phyloP scores from a whole-genome alignment of 2,329 filamentous ascomycete genomes.

The Cadophora sp. region DNA sequence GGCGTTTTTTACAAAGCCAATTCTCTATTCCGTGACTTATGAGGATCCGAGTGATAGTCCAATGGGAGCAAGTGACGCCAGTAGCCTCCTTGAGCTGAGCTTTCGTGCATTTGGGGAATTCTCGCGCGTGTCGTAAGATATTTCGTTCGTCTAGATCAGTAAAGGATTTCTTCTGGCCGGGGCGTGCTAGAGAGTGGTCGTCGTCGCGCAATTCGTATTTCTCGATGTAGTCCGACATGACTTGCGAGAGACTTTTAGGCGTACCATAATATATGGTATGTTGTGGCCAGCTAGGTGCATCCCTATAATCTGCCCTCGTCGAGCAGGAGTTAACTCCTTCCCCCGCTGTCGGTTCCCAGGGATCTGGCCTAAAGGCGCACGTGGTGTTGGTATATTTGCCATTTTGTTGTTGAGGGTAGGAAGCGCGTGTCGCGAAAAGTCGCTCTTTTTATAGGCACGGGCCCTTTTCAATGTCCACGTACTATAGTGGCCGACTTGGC shows the following conservation, averaged over 20 bases:
- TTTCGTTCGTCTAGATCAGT: too few relatives aligned
- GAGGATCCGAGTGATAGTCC: neutral
- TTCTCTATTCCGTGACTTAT: neutral
- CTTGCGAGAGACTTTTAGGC: neutral
- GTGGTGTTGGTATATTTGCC: neutral
- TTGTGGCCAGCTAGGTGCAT: neutral
- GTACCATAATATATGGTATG: neutral
- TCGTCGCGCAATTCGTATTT: too few relatives aligned
- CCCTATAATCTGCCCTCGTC: neutral
- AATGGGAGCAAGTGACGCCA: neutral
- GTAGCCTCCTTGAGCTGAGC: neutral
- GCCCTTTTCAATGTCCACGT: neutral
- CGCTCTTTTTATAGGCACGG: slow-evolving; percentile 1
- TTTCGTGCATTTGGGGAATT: neutral
- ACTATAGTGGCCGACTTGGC: too few relatives aligned
- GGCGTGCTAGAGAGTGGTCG: too few relatives aligned
- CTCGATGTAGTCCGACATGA: too few relatives aligned
- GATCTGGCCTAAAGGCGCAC: neutral
- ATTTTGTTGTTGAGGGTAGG: neutral
- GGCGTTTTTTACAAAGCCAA: neutral
- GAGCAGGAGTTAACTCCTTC: neutral
- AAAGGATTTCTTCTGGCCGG: too few relatives aligned
- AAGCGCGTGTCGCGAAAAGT: neutral
- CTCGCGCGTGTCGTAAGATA: too few relatives aligned
- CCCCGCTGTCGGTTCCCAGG: neutral